phyloP scores from a whole-genome alignment of 2,329 filamentous ascomycete species.

The Sporothrix variecibatus region DNA sequence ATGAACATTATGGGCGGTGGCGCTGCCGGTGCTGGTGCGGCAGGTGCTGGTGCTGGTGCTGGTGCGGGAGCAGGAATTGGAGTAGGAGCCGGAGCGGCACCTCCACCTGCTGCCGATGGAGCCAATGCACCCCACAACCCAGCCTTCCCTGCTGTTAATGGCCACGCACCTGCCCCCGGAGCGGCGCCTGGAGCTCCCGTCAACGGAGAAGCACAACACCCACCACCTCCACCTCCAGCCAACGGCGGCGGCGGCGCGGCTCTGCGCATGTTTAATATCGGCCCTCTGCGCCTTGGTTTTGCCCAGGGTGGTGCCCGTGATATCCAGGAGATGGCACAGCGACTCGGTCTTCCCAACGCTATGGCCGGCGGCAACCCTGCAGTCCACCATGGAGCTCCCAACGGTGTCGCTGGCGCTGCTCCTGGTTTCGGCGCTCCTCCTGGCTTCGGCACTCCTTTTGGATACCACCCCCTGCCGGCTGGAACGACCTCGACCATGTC shows the following conservation, averaged over 20 bases:
- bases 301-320: slow-evolving; percentile 67
- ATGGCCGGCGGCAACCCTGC: slow-evolving; percentile 27
- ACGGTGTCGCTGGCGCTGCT: not conserved
- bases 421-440: not conserved
- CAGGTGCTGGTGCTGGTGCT: not conserved
- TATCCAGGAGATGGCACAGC: slow-evolving; percentile 67
- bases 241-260: slow-evolving; percentile 36
- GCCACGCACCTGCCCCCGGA: slow-evolving; percentile 29
- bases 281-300: slow-evolving; percentile 74
- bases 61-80: slow-evolving; percentile 24
- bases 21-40: not conserved
- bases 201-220: slow-evolving; percentile 37
- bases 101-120: not conserved
- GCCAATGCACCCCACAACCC: not conserved
- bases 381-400: not conserved
- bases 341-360: slow-evolving; percentile 53
- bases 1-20: slow-evolving; percentile 34
- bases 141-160: slow-evolving; percentile 30
- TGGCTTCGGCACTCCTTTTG: not conserved
- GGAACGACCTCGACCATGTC: not conserved
- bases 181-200: slow-evolving; percentile 14
- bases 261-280: slow-evolving; percentile 52
- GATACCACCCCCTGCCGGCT: not conserved
- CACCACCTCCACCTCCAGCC: slow-evolving; percentile 22
- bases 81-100: slow-evolving; percentile 2